Evolutionary conservation across 371 early-diverging fungal genomes (phyloP).

Genomic region (Mortierella sp.): DNA sequence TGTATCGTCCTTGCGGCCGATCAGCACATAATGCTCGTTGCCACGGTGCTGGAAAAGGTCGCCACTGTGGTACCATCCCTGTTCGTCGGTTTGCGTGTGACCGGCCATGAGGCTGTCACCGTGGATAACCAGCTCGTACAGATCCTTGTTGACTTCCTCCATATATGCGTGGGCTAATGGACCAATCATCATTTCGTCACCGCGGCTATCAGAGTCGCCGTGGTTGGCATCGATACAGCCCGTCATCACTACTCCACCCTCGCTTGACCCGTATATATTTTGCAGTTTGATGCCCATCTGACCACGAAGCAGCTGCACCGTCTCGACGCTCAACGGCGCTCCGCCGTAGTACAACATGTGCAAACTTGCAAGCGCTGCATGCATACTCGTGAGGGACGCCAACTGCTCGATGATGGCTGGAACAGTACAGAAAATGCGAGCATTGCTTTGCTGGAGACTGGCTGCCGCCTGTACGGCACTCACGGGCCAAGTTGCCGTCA

Average conservation of each 20-base stretch:
- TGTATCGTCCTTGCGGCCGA: constrained; percentile 11
- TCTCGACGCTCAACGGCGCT: constrained; percentile 6
- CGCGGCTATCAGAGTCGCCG: constrained; percentile 6
- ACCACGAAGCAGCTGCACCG: constrained; percentile 4
- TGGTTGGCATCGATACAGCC: constrained; percentile 4
- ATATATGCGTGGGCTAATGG: constrained; percentile 6
- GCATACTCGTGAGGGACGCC: constrained; percentile 5
- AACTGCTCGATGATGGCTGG: constrained; percentile 12
- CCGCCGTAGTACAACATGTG: background rate
- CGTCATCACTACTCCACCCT: background rate
- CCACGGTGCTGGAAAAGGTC: constrained; percentile 10
- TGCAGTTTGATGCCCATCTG: background rate
- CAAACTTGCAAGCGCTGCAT: background rate
- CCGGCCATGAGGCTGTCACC: background rate
- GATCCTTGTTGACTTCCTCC: constrained; percentile 5
- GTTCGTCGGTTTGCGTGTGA: background rate
- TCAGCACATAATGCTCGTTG: constrained; percentile 6
- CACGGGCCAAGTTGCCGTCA: constrained; percentile 8
- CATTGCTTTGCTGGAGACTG: constrained; percentile 8
- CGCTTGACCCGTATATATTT: constrained; percentile 4
- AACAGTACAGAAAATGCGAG: background rate
- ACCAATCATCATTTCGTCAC: constrained; percentile 5
- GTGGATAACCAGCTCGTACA: constrained; percentile 8
- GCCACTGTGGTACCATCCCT: constrained; percentile 8
- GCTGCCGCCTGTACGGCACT: constrained; percentile 5